Base-by-base conservation (phyloP, 2,329 filamentous ascomycete genomes). In the Claviceps paspali region DNA sequence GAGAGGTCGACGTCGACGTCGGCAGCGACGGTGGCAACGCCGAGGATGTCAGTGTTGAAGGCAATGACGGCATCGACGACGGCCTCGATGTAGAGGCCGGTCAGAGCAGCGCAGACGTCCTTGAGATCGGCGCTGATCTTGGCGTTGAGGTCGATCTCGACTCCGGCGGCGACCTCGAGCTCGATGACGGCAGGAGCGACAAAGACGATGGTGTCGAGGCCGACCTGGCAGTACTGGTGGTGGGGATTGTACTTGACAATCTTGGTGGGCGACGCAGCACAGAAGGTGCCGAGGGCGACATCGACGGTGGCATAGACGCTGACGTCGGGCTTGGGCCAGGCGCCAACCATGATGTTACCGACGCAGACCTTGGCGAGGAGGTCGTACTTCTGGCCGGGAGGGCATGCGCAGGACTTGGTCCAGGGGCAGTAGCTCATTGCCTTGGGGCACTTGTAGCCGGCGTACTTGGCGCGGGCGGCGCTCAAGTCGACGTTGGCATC, bases 341-440 rank as follows among this genome's bases (percentile, higher is more conserved):
- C 49, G 36, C 57, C 56, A 2, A 23, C 42, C 29, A 51, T 41
- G 33, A 38, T 31, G 14, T 37, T 36, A 33, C 57, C 57, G 18
- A 41, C 29, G 41, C 57, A 60, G 30, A 24, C 19, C 38, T 42
- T 46, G 35, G 43, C 36, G 31, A 47, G 40, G 31, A 54, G 41
- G 30, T 66, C 59, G 42, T 56, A 57, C 38, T 53, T 49, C 49
- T 60, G 54, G 40, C 62, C 64, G 11, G 61, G 55, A 11, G 56
- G 42, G 41, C 65, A 65, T 12, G 64, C 49, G 50, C 66, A 68
- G 23, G 63, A 39, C 46, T 52, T 53, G 41, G 51, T 52, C 57
- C 57, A 60, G 41, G 52, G 49, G 48, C 51, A 54, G 52, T 60
- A 60, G 45, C 35, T 42, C 57, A 60, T 59, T 45, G 42, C 41